Evolutionary conservation across 2,329 filamentous ascomycete species (phyloP).

Genomic region (Cordyceps militaris): DNA sequence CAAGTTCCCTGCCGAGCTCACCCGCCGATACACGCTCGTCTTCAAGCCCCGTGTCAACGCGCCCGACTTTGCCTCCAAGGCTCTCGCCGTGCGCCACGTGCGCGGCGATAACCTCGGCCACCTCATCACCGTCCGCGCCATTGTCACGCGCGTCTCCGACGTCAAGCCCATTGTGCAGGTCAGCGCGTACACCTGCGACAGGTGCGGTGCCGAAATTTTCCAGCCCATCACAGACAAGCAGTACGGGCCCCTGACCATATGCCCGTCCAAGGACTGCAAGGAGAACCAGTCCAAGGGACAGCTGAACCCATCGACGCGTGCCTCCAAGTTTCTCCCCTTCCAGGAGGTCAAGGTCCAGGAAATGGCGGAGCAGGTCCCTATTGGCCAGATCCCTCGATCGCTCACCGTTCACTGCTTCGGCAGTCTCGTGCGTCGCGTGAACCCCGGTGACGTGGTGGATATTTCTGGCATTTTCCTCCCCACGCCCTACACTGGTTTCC

Average conservation of each 20-base stretch:
- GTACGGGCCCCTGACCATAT: conserved; percentile 79
- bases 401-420: conserved; percentile 88
- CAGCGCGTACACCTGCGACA: conserved; percentile 95
- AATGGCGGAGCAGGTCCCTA: conserved; percentile 97
- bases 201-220: conserved; percentile 95
- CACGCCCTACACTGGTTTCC: conserved; percentile 97
- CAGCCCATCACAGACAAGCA: conserved; percentile 89
- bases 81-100: conserved; percentile 86
- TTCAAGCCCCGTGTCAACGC: conserved; percentile 86
- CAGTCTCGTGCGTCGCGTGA: conserved; percentile 76
- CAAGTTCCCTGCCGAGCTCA: conserved; percentile 86
- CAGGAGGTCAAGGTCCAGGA: conserved; percentile 99
- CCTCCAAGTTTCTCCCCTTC: conserved; percentile 94
- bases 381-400: conserved; percentile 91
- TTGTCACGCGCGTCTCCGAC: conserved; percentile 90
- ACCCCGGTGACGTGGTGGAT: conserved; percentile 90
- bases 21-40: conserved; percentile 87
- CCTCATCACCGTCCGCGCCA: conserved; percentile 89
- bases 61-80: conserved; percentile 53
- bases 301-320: conserved; percentile 87
- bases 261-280: conserved; percentile 84
- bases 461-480: conserved; percentile 93
- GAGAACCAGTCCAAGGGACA: conserved; percentile 89
- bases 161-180: conserved; percentile 97
- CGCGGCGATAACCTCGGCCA: conserved; percentile 87